phyloP scores from a whole-genome alignment of 768 basidiomycete species.

The Auriscalpium microsporum region DNA sequence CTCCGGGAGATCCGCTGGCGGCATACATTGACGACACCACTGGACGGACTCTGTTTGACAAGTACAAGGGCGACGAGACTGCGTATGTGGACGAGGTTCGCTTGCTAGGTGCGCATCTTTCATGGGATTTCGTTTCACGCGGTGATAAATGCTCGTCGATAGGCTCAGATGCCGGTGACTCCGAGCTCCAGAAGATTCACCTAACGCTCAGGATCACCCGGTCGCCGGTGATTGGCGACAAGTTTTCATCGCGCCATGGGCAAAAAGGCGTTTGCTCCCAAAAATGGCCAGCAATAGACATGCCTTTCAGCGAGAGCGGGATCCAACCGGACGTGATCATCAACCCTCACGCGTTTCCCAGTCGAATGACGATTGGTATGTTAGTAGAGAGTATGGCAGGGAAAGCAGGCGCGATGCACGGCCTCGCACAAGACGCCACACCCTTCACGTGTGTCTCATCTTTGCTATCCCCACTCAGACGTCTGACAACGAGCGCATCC shows the following conservation, averaged over 20 bases:
- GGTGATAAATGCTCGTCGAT: neutral
- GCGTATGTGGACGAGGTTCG: slow-evolving; percentile 89
- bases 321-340: slow-evolving; percentile 99
- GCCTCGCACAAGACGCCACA: slow-evolving; percentile 95
- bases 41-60: slow-evolving; percentile 74
- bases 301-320: slow-evolving; percentile 98
- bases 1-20: slow-evolving; percentile 71
- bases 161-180: slow-evolving; percentile 85
- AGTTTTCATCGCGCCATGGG: slow-evolving; percentile 97
- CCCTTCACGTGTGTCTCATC: slow-evolving; percentile 76
- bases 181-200: slow-evolving; percentile 86
- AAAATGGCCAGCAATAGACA: slow-evolving; percentile 96
- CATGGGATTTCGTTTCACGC: neutral
- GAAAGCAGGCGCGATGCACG: slow-evolving; percentile 98
- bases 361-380: slow-evolving; percentile 99
- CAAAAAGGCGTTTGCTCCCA: slow-evolving; percentile 99
- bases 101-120: slow-evolving; percentile 55
- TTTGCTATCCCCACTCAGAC: neutral
- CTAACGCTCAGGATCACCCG: slow-evolving; percentile 90
- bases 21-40: slow-evolving; percentile 85
- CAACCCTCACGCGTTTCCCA: slow-evolving; percentile 98
- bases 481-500: slow-evolving; percentile 6
- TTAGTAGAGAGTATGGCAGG: slow-evolving; percentile 99
- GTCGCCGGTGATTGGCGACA: slow-evolving; percentile 96
- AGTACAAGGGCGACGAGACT: slow-evolving; percentile 94